Conservation (phyloP, 345 rosid species). For the Mercurialis annua region DNA sequence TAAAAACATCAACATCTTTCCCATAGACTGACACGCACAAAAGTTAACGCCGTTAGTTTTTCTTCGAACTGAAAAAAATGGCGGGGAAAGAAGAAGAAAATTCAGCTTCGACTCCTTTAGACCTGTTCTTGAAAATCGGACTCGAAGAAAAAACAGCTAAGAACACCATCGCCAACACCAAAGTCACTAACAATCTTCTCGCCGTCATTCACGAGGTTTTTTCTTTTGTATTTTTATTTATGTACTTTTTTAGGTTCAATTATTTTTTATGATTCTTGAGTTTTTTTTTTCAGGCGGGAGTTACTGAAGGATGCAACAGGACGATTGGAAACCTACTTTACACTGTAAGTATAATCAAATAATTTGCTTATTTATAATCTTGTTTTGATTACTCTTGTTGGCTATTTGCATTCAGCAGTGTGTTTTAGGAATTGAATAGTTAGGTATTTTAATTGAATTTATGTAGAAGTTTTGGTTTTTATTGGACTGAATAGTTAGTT, state of each 20-base stretch:
- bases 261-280: not conserved
- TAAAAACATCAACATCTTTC: not conserved
- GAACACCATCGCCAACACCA: slow-evolving; percentile 74
- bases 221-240: not conserved
- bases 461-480: slow-evolving; percentile 1
- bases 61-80: not conserved
- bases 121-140: slow-evolving; percentile 75
- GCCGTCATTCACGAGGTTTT: slow-evolving; percentile 80
- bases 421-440: not conserved
- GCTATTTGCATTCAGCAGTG: not conserved
- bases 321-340: slow-evolving; percentile 78
- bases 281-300: slow-evolving; percentile 60
- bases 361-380: not conserved
- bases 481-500: no score
- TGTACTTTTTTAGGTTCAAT: not conserved
- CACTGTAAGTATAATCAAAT: slow-evolving; percentile 42
- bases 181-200: slow-evolving; percentile 79
- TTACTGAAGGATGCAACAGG: slow-evolving; percentile 76
- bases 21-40: not conserved
- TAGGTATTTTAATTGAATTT: not conserved
- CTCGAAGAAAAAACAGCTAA: slow-evolving; percentile 78
- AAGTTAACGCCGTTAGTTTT: no score
- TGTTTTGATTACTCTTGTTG: no score
- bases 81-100: slow-evolving; percentile 17
- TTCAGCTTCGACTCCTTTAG: slow-evolving; percentile 24